Percentiles rank a stretch among this genome's conserved stretches.
These are phyloP conservation scores for Tetradesmus lagerheimii DNA, from an alignment of 139 green algal genomes.

Conservation along the genomic window DNA sequence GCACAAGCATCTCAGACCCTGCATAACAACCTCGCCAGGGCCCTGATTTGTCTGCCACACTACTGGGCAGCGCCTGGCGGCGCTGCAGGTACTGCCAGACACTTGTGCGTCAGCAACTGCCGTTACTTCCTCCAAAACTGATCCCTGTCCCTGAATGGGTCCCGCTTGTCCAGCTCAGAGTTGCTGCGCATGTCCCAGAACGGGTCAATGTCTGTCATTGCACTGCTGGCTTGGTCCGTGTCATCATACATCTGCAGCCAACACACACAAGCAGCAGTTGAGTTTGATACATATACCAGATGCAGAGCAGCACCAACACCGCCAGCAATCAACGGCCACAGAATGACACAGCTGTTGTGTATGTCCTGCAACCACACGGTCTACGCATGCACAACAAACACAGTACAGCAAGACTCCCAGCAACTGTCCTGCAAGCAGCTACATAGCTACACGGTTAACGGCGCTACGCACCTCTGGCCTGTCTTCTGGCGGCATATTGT, in stretches of 20 bases:
- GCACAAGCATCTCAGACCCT: background rate
- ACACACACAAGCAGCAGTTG: background rate
- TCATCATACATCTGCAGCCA: slow-evolving; percentile 36
- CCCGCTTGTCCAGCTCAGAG: slow-evolving; percentile 12
- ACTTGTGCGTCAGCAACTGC: background rate
- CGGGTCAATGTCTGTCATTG: slow-evolving; percentile 34
- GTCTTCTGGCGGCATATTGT: slow-evolving; percentile 37
- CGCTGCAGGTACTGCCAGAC: no score
- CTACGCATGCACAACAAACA: no score
- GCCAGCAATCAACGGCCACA: no score
- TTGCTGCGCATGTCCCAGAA: slow-evolving; percentile 41
- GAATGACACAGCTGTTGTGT: no score
- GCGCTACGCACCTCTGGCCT: slow-evolving; percentile 41
- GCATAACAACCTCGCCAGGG: background rate
- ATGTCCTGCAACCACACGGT: no score
- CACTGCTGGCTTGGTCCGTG: background rate
- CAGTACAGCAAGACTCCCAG: background rate
- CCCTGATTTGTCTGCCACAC: no score
- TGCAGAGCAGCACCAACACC: no score
- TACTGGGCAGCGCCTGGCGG: no score
- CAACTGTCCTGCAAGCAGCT: background rate
- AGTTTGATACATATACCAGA: background rate
- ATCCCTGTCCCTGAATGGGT: slow-evolving; percentile 47
- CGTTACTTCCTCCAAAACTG: slow-evolving; percentile 38
- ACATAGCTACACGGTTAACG: background rate